phyloP scores from a whole-genome alignment of 139 green algal genomes.

The Chlamydomonas sphaeroides region DNA sequence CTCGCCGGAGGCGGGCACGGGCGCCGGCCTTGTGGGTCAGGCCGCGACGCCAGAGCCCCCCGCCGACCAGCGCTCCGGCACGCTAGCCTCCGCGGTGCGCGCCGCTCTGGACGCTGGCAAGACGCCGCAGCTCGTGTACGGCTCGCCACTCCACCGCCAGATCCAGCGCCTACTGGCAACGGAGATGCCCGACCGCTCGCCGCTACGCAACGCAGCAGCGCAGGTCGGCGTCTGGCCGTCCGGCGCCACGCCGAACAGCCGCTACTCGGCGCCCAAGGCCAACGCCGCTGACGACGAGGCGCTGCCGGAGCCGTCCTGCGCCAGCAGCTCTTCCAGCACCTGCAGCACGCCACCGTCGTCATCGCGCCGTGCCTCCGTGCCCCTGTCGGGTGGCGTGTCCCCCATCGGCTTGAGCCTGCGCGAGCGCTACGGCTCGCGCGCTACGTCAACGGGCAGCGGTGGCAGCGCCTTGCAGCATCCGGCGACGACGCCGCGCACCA shows the following conservation, averaged over 20 bases:
- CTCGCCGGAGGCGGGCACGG: background rate
- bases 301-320: background rate
- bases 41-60: background rate
- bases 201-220: too few species aligned
- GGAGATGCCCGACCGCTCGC: background rate
- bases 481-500: too few species aligned
- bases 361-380: background rate
- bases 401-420: background rate
- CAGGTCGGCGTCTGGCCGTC: too few species aligned
- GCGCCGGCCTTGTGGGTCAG: too few species aligned
- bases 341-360: background rate
- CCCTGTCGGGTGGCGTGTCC: too few species aligned
- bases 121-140: conserved; percentile 1
- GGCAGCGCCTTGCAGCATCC: background rate
- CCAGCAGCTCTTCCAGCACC: background rate
- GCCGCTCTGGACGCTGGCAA: background rate
- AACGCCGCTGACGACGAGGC: background rate
- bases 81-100: background rate
- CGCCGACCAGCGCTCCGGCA: background rate
- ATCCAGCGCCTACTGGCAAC: conserved; percentile 21
- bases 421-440: background rate
- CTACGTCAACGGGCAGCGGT: too few species aligned
- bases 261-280: background rate
- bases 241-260: too few species aligned
- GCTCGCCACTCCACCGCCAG: background rate